Conservation (phyloP, 2,329 filamentous ascomycete genomes). For the Venturia nashicola region DNA sequence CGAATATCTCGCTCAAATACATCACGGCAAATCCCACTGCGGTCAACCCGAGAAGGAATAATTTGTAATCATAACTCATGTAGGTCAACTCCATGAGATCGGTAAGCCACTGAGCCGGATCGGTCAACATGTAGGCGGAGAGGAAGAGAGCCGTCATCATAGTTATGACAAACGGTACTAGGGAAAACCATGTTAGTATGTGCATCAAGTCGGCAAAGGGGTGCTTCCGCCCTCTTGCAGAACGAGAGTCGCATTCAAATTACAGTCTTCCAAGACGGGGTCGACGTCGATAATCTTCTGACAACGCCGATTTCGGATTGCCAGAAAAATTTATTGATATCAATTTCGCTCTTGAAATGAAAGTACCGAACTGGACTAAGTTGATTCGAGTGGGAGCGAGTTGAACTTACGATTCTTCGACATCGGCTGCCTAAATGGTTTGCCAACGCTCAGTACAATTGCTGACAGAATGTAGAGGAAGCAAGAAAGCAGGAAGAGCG, state of each 20-base stretch:
- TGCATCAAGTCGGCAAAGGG: too few species aligned
- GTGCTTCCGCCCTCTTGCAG: too few species aligned
- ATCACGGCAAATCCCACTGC: slow-evolving; percentile 54
- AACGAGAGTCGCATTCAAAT: too few species aligned
- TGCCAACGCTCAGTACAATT: slow-evolving; percentile 80
- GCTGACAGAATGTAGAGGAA: slow-evolving; percentile 92
- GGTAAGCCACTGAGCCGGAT: slow-evolving; percentile 56
- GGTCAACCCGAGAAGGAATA: slow-evolving; percentile 61
- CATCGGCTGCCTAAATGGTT: slow-evolving; percentile 75
- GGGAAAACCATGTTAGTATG: slow-evolving; percentile 14
- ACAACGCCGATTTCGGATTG: too few species aligned
- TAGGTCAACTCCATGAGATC: slow-evolving; percentile 75
- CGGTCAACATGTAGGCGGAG: slow-evolving; percentile 68
- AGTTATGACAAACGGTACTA: slow-evolving; percentile 74
- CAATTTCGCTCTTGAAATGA: too few species aligned
- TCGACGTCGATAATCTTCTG: too few species aligned
- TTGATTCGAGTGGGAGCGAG: slow-evolving; percentile 1
- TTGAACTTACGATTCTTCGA: slow-evolving; percentile 57
- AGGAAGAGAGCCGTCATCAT: slow-evolving; percentile 56
- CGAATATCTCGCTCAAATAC: slow-evolving; percentile 57
- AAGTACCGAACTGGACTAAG: not conserved
- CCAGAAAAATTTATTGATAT: too few species aligned
- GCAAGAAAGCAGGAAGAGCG: slow-evolving; percentile 78
- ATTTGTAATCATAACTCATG: slow-evolving; percentile 59
- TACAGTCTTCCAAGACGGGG: too few species aligned